Evolutionary conservation across 1,139 yeast species (phyloP).

Genomic region (Waltiozyma sp.): DNA sequence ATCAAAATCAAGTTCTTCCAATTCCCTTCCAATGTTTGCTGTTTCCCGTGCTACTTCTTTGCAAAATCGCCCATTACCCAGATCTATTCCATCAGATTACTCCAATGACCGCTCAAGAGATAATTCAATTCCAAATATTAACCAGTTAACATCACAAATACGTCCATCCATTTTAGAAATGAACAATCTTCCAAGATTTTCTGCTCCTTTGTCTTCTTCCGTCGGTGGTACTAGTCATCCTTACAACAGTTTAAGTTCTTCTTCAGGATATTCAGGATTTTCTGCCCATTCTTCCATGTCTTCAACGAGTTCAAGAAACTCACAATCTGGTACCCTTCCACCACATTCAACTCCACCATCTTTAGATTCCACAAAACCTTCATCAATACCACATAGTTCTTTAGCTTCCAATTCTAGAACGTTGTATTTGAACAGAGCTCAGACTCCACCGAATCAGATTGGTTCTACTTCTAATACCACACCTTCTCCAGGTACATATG

Average conservation of each 20-base stretch:
- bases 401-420: neutral
- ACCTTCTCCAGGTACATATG: neutral
- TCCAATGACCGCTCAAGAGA: neutral
- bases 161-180: conserved; percentile 36
- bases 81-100: conserved; percentile 14
- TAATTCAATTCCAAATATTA: conserved; percentile 12
- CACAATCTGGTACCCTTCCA: neutral
- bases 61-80: conserved; percentile 9
- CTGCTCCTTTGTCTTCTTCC: neutral
- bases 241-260: neutral
- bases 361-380: neutral
- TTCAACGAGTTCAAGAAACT: neutral
- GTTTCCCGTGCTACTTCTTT: conserved; percentile 1
- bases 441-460: neutral
- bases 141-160: conserved; percentile 23
- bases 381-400: neutral
- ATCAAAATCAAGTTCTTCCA: conserved; percentile 2
- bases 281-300: neutral
- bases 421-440: neutral
- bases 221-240: neutral
- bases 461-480: neutral
- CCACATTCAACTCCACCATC: neutral
- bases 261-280: neutral
- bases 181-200: conserved; percentile 14
- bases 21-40: conserved; percentile 5